A percentile compares a stretch with the other conserved stretches of the same genome.
phyloP scores from a whole-genome alignment of 202 grass and related monocot genomes.

The Panicum virgatum region DNA sequence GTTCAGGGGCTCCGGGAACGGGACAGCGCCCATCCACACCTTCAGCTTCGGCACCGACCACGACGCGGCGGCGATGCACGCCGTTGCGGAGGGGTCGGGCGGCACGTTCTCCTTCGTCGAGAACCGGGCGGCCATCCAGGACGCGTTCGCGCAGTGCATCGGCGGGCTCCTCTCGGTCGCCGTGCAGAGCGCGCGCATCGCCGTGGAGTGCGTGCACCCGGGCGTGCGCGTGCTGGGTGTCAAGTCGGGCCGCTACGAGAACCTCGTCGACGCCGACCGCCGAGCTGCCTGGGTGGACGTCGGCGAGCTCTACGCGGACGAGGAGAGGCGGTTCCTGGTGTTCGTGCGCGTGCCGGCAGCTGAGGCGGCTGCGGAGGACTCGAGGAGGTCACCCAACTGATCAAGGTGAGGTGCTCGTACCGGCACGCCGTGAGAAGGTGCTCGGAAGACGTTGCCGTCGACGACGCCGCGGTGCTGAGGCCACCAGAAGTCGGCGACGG shows the following conservation, averaged over 20 bases:
- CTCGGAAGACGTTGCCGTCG: neutral
- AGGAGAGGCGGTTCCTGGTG: conserved; percentile 26
- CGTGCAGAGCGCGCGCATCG: conserved; percentile 45
- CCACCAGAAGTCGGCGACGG: neutral
- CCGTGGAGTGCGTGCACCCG: conserved; percentile 36
- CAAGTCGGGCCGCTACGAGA: conserved; percentile 58
- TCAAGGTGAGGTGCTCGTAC: neutral
- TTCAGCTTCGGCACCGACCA: conserved; percentile 70
- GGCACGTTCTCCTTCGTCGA: conserved; percentile 75
- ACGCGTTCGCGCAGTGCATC: conserved; percentile 47
- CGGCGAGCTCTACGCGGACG: conserved; percentile 77
- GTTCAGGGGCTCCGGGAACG: neutral
- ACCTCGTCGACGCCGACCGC: conserved; percentile 30
- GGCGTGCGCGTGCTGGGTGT: conserved; percentile 50
- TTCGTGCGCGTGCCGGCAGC: conserved; percentile 53
- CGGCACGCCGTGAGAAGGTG: neutral
- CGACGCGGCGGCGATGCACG: conserved; percentile 63
- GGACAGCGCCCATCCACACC: conserved; percentile 54
- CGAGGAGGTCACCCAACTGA: neutral
- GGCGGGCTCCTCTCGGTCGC: conserved; percentile 54
- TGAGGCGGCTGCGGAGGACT: neutral
- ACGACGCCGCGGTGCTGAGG: neutral
- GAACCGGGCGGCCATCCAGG: conserved; percentile 55
- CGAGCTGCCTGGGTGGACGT: conserved; percentile 42
- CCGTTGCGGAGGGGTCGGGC: conserved; percentile 49